Evolutionary conservation across 192 early-diverging fungal genomes (phyloP), one percentile per base, ranked within the genome.

Genomic region (Kappamyces sp.): DNA sequence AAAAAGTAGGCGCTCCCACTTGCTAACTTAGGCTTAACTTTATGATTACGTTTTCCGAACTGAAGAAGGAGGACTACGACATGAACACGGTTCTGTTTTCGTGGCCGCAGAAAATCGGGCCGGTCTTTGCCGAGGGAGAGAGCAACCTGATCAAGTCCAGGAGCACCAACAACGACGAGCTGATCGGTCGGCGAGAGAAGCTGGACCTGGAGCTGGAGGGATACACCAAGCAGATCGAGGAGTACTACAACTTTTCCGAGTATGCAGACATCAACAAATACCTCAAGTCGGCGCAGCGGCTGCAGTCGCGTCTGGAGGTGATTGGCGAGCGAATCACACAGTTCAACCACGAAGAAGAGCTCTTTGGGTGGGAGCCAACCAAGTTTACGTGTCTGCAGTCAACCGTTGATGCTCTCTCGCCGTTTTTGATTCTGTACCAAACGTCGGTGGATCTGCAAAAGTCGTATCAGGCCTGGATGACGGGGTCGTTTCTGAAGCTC

Each of bases 381-480:
- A 69, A 61, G 31, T 83, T 83, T 49, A 58, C 78, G 23, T 47
- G 64, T 5, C 66, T 83, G 13, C 62, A 60, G 31, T 57, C 69
- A 5, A 65, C 74, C 5, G 67, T 75, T 7, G 62, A 72, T 2
- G 60, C 61, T 7, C 63, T 83, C 33, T 62, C 73, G 31, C 81
- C 81, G 34, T 83, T 72, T 62, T 50, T 83, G 59, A 70, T 73
- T 13, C 62, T 80, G 4, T 83, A 83, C 54, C 79, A 83, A 53
- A 79, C 78, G 3, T 83, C 81, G 32, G 78, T 82, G 31, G 81
- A 83, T 51, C 82, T 83, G 71, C 81, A 83, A 63, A 61, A 74
- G 35, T 75, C 63, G 51, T 83, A 78, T 50, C 79, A 76, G 39
- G 63, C 63, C 10, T 83, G 81, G 81, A 83, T 83, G 76, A 77